Conservation (phyloP, 2,329 filamentous ascomycete species). For the Paecilomyces variotii region DNA sequence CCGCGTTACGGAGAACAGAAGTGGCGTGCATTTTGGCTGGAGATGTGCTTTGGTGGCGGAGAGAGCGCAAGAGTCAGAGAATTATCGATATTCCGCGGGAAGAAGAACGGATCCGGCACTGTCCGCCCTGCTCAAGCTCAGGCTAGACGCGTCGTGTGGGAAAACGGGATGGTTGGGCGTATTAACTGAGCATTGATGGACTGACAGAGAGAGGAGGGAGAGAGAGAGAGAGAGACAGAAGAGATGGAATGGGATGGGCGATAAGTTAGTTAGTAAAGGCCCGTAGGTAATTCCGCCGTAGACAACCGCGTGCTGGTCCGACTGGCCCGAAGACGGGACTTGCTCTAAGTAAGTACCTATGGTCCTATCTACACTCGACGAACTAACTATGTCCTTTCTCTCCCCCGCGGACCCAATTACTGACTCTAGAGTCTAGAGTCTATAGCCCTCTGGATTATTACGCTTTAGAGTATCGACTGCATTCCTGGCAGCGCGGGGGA, state of each 20-base stretch:
- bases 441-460: neutral
- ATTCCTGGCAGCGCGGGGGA: neutral
- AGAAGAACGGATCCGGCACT: neutral
- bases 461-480: neutral
- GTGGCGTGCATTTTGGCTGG: conserved; percentile 34
- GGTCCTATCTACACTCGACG: too few relatives aligned
- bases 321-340: neutral
- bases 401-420: neutral
- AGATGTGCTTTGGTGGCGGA: neutral
- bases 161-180: neutral
- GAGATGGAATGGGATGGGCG: neutral
- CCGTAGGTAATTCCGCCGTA: neutral
- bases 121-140: neutral
- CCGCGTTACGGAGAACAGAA: conserved; percentile 31
- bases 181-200: neutral
- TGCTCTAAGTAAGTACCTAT: too few relatives aligned
- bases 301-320: neutral
- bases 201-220: neutral
- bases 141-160: neutral
- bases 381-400: neutral
- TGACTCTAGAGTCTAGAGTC: too few relatives aligned
- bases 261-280: neutral
- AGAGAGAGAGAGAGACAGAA: neutral
- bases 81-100: conserved; percentile 5
- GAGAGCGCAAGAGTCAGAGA: conserved; percentile 1